Base-by-base conservation (phyloP, 305 asterid genomes). In the Nicotiana rustica region DNA sequence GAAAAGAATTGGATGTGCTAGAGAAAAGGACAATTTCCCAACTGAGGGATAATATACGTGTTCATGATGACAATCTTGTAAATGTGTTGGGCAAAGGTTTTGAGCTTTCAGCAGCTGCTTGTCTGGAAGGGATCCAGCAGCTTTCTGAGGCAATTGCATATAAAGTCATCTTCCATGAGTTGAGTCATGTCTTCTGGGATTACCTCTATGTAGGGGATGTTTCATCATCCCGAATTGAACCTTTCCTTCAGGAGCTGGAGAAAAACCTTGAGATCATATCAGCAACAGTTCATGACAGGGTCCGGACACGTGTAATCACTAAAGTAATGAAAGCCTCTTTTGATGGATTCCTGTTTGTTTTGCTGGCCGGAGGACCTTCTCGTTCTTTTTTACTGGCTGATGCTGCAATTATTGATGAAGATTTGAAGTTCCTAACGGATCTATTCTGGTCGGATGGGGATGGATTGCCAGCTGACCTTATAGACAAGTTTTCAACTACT, bases 401-500 rank as follows among this genome's bases (percentile, higher is more conserved):
- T 83, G 88, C 89, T 79, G 80, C 82, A 62, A 78, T 87, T 36
- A 25, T 95, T 19, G 92, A 90, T 38, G 97, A 95, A 87, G 98
- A 95, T 88, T 89, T 92, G 29, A 95, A 93, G 91, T 85, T 81
- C 84, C 94, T 93, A 10, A 78, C 81, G 60, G 94, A 91, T 81
- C 90, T 92, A 66, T 95, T 95, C 90, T 93, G 98, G 97, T 92
- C 97, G 33, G 90, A 91, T 31, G 97, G 97, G 64, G 97, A 93
- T 84, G 97, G 97, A 44, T 83, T 93, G 82, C 97, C 97, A 0
- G 88, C 85, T 35, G 98, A 95, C 83, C 88, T 92, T 88, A 91
- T 95, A 19, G 91, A 88, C 67, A 90, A 87, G 87, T 82, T 82
- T 67, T 89, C 96, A 21, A 78, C 81, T 60, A 84, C 89, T 3